Base-by-base conservation (phyloP, 441 rosid genomes). In the Bocquillonia castaneifolia region DNA sequence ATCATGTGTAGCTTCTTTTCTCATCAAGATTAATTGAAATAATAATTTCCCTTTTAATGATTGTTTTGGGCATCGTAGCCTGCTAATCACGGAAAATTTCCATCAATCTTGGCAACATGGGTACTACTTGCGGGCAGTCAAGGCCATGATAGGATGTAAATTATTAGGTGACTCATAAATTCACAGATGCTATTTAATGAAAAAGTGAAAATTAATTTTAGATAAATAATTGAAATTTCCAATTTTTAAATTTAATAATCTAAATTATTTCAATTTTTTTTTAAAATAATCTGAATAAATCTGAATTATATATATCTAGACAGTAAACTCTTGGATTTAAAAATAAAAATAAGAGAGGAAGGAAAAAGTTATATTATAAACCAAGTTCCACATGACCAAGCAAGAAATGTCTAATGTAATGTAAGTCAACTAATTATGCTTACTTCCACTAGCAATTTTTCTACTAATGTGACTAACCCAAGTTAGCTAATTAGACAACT, bases 41-140 rank as follows among this genome's bases (percentile, higher is more conserved):
- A 57, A 76, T 74, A 40, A 69, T 68, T 59, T 57, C 63, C 59
- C 51, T 72, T 13, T 48, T 58, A 72, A 76, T 83, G 60, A 74
- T 76, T 75, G 64, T 57, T 65, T 59, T 48, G 2, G 74, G 52
- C 62, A 44, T 67, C 63, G 54, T 52, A 58, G 70, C 78, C 74
- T 67, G 34, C 59, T 70, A 55, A 64, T 69, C 74, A 71, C 50
- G 65, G 61, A 53, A 37, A 62, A 8, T 44, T 32, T 37, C 82
- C 73, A 74, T 47, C 76, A 67, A 73, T 75, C 75, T 69, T 71
- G 81, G 64, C 64, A 51, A 34, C 53, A 14, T 59, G 42, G 15
- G 55, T 51, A 3, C 44, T 63, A 26, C 5, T 44, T 22, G 0
- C 20, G 14, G 53, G 15, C 22, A 32, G 22, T 29, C 12, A 47